Conservation (phyloP, 495 filamentous ascomycete species). For the Neurospora sp. region DNA sequence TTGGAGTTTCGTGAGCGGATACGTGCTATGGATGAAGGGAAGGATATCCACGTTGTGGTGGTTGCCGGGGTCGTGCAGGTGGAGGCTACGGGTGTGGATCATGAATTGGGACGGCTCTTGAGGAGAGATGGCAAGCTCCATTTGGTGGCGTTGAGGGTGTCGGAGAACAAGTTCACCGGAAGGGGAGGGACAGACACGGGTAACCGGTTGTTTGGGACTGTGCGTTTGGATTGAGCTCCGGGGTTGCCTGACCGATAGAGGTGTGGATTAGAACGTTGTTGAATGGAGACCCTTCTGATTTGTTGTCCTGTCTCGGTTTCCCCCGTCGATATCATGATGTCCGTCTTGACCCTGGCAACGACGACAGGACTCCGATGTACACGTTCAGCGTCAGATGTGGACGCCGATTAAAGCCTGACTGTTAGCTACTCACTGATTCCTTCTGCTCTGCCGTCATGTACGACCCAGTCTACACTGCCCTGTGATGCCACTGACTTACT, state of each 20-base stretch:
- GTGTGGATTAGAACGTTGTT: not conserved
- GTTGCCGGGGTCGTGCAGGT: conserved; percentile 48
- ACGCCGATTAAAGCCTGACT: not conserved
- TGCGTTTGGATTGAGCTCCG: conserved; percentile 11
- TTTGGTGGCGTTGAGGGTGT: conserved; percentile 45
- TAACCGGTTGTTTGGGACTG: conserved; percentile 51
- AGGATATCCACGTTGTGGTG: conserved; percentile 41
- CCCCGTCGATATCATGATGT: not conserved
- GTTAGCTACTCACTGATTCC: not conserved
- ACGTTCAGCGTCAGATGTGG: not conserved
- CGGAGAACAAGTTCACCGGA: conserved; percentile 46
- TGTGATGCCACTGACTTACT: no score
- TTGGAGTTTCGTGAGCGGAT: conserved; percentile 45
- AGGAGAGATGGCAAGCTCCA: conserved; percentile 16
- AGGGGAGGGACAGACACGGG: conserved; percentile 47
- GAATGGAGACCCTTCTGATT: not conserved
- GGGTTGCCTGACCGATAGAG: not conserved
- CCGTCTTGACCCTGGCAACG: not conserved
- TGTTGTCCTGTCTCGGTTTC: not conserved
- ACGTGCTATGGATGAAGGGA: conserved; percentile 21
- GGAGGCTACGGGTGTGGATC: conserved; percentile 19
- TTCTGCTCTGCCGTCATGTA: not conserved
- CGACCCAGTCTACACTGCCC: no score
- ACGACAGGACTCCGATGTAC: not conserved
- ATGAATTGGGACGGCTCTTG: conserved; percentile 20